Evolutionary conservation across 2,329 filamentous ascomycete genomes (phyloP).

Genomic region (Beauveria pseudobassiana): DNA sequence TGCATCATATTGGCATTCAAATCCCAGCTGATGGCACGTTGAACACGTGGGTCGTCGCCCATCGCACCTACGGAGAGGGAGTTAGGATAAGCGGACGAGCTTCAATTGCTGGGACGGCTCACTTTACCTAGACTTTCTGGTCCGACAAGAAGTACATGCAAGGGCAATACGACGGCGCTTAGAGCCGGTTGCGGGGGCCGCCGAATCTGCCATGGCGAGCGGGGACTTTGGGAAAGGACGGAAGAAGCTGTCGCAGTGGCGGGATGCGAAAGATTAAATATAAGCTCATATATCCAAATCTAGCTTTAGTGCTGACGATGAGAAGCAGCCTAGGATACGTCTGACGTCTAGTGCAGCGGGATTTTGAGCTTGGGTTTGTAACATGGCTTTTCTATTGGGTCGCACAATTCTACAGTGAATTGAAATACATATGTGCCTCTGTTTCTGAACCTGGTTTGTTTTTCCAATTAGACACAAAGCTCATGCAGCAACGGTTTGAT

Average conservation of each 20-base stretch:
- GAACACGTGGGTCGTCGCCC: constrained; percentile 17
- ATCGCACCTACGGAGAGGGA: constrained; percentile 15
- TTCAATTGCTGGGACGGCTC: neutral
- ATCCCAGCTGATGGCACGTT: constrained; percentile 14
- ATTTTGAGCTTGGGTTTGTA: neutral
- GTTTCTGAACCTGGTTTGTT: no score
- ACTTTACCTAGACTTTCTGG: constrained; percentile 18
- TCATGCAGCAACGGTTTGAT: no score
- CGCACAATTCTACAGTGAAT: no score
- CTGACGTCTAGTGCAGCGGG: neutral
- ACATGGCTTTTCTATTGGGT: no score
- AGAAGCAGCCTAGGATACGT: neutral
- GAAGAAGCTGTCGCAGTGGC: neutral
- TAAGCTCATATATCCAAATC: neutral
- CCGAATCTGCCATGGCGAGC: constrained; percentile 4
- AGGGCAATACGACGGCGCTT: constrained; percentile 16
- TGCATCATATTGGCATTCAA: constrained; percentile 18
- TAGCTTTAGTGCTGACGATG: constrained; percentile 2
- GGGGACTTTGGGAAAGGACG: constrained; percentile 7
- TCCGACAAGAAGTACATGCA: constrained; percentile 18
- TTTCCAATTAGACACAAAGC: no score
- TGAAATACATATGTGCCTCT: no score
- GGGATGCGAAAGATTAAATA: neutral
- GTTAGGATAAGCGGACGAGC: neutral
- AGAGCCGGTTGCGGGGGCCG: neutral